Evolutionary conservation across 2,329 filamentous ascomycete genomes (phyloP), one percentile per base, ranked within the genome.

Genomic region (Stachybotrys chartarum): DNA sequence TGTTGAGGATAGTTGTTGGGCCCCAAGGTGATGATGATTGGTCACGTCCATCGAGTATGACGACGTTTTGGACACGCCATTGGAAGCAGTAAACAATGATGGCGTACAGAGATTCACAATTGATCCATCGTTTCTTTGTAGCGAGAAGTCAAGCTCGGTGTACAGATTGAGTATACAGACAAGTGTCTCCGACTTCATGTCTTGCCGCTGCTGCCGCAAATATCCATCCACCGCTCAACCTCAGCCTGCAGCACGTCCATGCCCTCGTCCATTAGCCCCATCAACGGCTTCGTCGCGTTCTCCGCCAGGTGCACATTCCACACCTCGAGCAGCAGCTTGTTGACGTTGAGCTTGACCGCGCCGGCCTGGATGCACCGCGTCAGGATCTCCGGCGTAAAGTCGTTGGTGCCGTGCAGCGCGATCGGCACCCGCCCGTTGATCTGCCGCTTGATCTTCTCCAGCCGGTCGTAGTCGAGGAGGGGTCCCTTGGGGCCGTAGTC

Each of bases 401-500:
- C 78, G 58, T 83, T 82, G 0, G 80, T 83, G 2, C 81, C 81
- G 58, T 85, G 81, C 32, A 84, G 68, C 1, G 79, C 81, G 30
- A 70, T 57, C 1, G 70, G 58, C 0, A 80, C 78, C 18, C 75
- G 71, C 1, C 70, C 71, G 1, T 68, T 66, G 69, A 60, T 57
- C 44, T 63, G 59, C 14, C 59, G 16, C 14, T 50, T 16, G 30
- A 67, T 76, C 17, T 62, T 67, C n/a, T 72, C 66, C 3, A 82
- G 69, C 3, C 73, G 53, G 6, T 45, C 10, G 17, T 59, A 86
- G 63, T 88, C 85, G 17, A 87, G 68, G 66, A 78, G 75, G 30
- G 85, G 82, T 0, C 86, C 87, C 16, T 81, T 71, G 0, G 82
- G 79, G 0, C 87, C 87, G 69, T 91, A 91, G 62, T 85, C 82